phyloP scores from a whole-genome alignment of 108 stramenopile genomes.

The Cyclostephanos tholiformis region DNA sequence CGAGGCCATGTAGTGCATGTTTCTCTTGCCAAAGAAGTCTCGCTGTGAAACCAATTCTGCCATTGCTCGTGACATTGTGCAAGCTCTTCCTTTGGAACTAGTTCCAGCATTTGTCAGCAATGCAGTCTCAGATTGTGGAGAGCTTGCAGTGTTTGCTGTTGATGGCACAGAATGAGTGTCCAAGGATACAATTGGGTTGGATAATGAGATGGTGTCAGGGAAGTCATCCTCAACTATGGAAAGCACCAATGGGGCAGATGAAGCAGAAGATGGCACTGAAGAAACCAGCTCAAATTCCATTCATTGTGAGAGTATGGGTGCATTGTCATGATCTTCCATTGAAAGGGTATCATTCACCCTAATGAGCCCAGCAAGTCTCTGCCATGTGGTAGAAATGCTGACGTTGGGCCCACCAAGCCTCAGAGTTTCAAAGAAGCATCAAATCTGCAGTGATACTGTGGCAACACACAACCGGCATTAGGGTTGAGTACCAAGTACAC shows the following conservation, averaged over 20 bases:
- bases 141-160: no score
- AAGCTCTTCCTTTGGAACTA: slow-evolving; percentile 10
- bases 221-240: no score
- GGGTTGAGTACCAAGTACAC: slow-evolving; percentile 29
- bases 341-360: neutral
- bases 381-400: neutral
- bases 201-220: no score
- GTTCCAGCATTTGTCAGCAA: no score
- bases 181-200: no score
- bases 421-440: slow-evolving; percentile 26
- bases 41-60: neutral
- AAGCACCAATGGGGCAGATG: no score
- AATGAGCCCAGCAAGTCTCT: neutral
- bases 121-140: neutral
- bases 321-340: neutral
- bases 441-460: slow-evolving; percentile 35
- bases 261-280: no score
- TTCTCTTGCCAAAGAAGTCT: neutral
- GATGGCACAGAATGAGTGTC: neutral
- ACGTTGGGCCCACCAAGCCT: neutral
- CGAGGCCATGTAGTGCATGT: slow-evolving; percentile 9
- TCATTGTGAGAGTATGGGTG: neutral
- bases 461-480: slow-evolving; percentile 35
- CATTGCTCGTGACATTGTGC: slow-evolving; percentile 5
- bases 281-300: neutral